These are phyloP conservation scores for Chimonanthus praecox DNA, from an alignment of 164 flowering plant species.

Conservation along the genomic window DNA sequence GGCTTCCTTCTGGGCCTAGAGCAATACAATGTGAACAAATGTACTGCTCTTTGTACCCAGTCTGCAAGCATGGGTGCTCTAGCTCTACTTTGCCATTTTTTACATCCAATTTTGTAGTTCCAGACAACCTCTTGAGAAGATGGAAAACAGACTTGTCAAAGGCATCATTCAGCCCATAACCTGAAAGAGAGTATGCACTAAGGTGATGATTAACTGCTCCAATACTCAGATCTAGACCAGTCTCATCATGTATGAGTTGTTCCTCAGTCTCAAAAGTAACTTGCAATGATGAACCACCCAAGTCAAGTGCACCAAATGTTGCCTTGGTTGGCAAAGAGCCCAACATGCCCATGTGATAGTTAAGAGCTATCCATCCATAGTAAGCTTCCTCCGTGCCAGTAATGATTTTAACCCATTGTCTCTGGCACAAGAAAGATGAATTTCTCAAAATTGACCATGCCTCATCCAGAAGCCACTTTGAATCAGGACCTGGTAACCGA, in stretches of 20 bases:
- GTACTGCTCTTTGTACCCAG: conserved; percentile 72
- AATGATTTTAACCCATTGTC: conserved; percentile 78
- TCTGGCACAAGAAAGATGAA: conserved; percentile 64
- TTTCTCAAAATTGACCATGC: conserved; percentile 67
- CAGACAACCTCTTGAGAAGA: conserved; percentile 51
- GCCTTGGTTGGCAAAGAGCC: conserved; percentile 52
- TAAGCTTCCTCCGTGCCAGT: conserved; percentile 95
- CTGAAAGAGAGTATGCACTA: conserved; percentile 88
- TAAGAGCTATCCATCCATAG: conserved; percentile 96
- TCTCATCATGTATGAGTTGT: conserved; percentile 36
- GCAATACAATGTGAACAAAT: conserved; percentile 63
- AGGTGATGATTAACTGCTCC: conserved; percentile 77
- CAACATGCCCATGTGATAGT: conserved; percentile 57
- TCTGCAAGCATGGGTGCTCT: conserved; percentile 83
- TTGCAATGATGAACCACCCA: conserved; percentile 97
- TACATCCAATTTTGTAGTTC: conserved; percentile 29
- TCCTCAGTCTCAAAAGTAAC: conserved; percentile 83
- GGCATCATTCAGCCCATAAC: conserved; percentile 97
- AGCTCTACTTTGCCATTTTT: conserved; percentile 49
- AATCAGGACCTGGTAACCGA: conserved; percentile 65
- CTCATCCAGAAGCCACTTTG: conserved; percentile 78
- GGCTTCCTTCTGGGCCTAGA: conserved; percentile 43
- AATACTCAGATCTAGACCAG: conserved; percentile 66
- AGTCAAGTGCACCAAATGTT: conserved; percentile 93
- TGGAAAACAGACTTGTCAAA: conserved; percentile 83